These are phyloP conservation scores for Colletotrichum gigasporum DNA, from an alignment of 2,329 filamentous ascomycete species.

Conservation along the genomic window DNA sequence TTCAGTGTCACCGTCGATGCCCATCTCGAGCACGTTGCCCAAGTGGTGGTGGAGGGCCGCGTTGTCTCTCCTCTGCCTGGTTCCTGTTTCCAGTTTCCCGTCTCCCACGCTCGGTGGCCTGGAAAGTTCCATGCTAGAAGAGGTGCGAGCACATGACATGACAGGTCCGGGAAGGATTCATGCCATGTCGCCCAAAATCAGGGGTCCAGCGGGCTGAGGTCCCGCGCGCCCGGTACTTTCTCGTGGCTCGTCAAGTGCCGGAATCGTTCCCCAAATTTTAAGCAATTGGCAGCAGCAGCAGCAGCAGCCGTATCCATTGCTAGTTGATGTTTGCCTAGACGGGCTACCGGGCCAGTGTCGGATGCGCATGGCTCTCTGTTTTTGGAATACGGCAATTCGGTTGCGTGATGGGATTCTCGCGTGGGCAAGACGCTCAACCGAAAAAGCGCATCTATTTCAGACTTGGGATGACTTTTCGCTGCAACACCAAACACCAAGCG, in stretches of 20 bases:
- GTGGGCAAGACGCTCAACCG: no score
- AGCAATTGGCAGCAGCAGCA: slow-evolving; percentile 2
- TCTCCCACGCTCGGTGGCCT: not conserved
- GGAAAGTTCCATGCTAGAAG: not conserved
- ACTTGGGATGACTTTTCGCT: no score
- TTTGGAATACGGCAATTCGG: no score
- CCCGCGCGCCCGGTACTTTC: not conserved
- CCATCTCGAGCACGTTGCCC: no score
- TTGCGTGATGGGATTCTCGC: no score
- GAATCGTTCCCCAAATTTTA: slow-evolving; percentile 11
- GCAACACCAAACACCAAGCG: not conserved
- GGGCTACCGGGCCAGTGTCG: not conserved
- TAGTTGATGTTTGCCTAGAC: not conserved
- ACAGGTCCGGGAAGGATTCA: not conserved
- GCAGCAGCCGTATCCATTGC: not conserved
- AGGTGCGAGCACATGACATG: no score
- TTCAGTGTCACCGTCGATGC: not conserved
- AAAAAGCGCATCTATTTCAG: no score
- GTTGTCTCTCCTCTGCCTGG: slow-evolving; percentile 10
- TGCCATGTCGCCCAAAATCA: not conserved
- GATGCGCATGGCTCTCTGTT: no score
- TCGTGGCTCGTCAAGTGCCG: not conserved
- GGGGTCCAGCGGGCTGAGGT: not conserved
- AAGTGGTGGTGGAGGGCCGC: not conserved
- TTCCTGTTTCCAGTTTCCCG: no score